Conservation (phyloP, 805 yeast genomes). For the Metschnikowia bowlesiae region DNA sequence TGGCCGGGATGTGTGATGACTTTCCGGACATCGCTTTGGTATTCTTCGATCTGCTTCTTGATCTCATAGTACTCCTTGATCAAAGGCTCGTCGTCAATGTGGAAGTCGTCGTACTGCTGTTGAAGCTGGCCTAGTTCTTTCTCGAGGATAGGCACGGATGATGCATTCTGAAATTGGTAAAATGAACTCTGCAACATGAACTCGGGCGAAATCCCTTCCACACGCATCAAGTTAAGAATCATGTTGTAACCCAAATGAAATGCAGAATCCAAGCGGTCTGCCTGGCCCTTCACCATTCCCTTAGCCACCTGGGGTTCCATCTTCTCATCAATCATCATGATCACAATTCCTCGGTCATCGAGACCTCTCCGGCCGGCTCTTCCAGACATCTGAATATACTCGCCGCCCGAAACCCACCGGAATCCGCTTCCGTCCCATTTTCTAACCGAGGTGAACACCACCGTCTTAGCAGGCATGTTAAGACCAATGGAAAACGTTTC, state of each 20-base stretch:
- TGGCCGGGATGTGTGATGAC: conserved; percentile 91
- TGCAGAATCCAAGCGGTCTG: conserved; percentile 95
- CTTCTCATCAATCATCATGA: conserved; percentile 98
- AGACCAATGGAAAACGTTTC: conserved; percentile 98
- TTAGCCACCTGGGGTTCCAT: conserved; percentile 99
- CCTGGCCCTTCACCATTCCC: conserved; percentile 99
- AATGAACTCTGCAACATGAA: conserved; percentile 93
- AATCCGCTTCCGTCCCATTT: conserved; percentile 98
- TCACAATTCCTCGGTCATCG: conserved; percentile 98
- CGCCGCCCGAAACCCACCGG: conserved; percentile 99
- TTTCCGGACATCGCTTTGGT: conserved; percentile 71
- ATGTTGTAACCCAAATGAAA: conserved; percentile 96
- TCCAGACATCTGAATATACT: conserved; percentile 98
- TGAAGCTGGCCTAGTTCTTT: conserved; percentile 54
- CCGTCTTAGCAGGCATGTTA: conserved; percentile 99
- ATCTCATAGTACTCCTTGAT: conserved; percentile 82
- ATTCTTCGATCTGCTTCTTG: conserved; percentile 63
- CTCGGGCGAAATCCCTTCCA: conserved; percentile 97
- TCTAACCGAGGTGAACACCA: conserved; percentile 93
- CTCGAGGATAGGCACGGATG: conserved; percentile 84
- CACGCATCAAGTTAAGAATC: conserved; percentile 93
- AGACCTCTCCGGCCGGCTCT: conserved; percentile 99
- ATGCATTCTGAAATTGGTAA: conserved; percentile 90
- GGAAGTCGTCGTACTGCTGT: conserved; percentile 42
- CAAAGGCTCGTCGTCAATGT: conserved; percentile 67